Evolutionary conservation across 805 yeast genomes (phyloP), one percentile per base, ranked within the genome.

Genomic region (Ogataea chonburiensis): DNA sequence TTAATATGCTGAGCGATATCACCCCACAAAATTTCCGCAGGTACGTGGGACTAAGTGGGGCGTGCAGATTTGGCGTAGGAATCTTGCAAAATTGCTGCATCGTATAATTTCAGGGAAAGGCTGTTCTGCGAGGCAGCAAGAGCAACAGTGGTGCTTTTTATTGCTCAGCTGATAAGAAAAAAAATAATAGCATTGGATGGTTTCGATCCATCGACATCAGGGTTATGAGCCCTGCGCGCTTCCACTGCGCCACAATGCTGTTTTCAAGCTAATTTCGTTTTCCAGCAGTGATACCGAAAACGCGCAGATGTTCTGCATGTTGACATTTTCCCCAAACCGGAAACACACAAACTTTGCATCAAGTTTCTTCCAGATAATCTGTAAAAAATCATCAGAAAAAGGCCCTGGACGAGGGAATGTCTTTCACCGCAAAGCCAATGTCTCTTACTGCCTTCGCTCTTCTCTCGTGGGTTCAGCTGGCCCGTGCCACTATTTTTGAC

Each of bases 141-240:
- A n/a, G n/a, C n/a, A n/a, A n/a, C n/a, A n/a, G 21, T 21, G 22
- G 22, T 19, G 22, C 22, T 19, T 19, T 10, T 19, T 7, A 19
- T 10, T 10, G 7, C 22, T 10, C 22, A 19, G 10, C 22, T 19
- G 9, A 7, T 7, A 19, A 19, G 10, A 19, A 50, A 51, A 58
- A 70, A 67, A 63, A 61, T 52, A 51, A 24, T 82, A 83, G 93
- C 93, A 86, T 83, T 82, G 86, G 86, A 75, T 68, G 86, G 93
- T 84, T 82, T 84, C 93, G 93, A 84, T 84, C 94, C 88, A 70
- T 77, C 88, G 94, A 82, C 91, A 81, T 84, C 91, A 83, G 93
- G 91, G 94, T 84, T 84, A 84, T 84, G 94, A 84, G 94, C 94
- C 93, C 93, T 81, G 91, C 91, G 91, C 93, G 93, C 91, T 84